These are phyloP conservation scores for Durio zibethinus DNA, from an alignment of 345 rosid species.

Conservation along the genomic window DNA sequence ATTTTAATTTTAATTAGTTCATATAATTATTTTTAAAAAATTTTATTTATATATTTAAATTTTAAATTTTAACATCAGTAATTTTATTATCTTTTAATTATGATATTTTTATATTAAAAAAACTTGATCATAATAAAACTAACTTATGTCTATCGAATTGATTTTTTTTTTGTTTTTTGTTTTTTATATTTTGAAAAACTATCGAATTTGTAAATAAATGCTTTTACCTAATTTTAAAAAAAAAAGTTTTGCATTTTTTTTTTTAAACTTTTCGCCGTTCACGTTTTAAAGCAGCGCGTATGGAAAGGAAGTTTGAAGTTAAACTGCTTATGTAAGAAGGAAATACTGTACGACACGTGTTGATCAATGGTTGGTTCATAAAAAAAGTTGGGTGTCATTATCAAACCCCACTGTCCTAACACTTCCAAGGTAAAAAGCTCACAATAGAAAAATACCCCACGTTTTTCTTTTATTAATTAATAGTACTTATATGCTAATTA, in stretches of 20 bases:
- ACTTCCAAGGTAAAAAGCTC: conserved; percentile 1
- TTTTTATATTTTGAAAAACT: too few relatives aligned
- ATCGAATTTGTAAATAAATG: not conserved
- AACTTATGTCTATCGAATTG: too few relatives aligned
- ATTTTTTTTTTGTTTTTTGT: too few relatives aligned
- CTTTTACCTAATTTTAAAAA: not conserved
- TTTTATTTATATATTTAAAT: too few relatives aligned
- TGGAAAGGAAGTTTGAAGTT: not conserved
- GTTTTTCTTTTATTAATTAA: too few relatives aligned
- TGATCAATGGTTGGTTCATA: not conserved
- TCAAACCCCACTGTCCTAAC: not conserved
- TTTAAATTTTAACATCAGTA: too few relatives aligned
- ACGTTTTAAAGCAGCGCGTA: not conserved
- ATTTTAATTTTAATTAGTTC: too few relatives aligned
- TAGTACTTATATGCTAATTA: not conserved
- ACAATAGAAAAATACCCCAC: not conserved
- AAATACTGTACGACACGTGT: not conserved
- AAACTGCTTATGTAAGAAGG: not conserved
- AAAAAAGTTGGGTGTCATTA: conserved; percentile 8
- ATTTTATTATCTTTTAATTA: too few relatives aligned
- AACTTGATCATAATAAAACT: too few relatives aligned
- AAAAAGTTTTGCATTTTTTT: not conserved
- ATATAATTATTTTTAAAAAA: too few relatives aligned
- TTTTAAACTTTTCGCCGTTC: too few relatives aligned
- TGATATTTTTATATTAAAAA: too few relatives aligned